A percentile compares a stretch with the other conserved stretches of the same genome.
These are phyloP conservation scores for Pseudogymnoascus sp. DNA, from an alignment of 2,329 filamentous ascomycete genomes.

Conservation along the genomic window DNA sequence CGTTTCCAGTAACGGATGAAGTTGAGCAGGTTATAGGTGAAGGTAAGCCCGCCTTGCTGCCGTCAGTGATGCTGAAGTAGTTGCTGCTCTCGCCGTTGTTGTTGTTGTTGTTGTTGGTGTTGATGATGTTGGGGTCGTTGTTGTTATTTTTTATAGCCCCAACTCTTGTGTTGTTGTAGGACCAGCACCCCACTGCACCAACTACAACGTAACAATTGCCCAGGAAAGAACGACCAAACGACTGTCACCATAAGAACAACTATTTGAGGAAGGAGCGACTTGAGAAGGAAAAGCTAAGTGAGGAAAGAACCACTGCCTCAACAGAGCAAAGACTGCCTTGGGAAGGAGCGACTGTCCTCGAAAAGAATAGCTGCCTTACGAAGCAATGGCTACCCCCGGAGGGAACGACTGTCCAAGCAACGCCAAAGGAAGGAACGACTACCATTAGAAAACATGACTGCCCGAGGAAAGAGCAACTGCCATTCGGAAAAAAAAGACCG, in stretches of 20 bases:
- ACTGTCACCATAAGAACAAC: not conserved
- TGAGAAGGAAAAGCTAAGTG: not conserved
- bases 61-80: not conserved
- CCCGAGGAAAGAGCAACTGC: not conserved
- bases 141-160: not conserved
- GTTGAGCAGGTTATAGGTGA: not conserved
- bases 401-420: not conserved
- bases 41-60: not conserved
- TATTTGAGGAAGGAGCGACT: not conserved
- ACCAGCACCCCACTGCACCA: not conserved
- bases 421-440: not conserved
- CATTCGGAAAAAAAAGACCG: too few species aligned
- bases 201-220: not conserved
- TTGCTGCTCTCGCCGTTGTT: not conserved
- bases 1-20: not conserved
- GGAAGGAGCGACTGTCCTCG: not conserved
- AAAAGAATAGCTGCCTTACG: not conserved
- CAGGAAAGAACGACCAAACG: not conserved
- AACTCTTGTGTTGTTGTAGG: not conserved
- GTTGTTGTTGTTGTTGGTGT: not conserved
- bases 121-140: not conserved
- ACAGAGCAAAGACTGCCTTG: not conserved
- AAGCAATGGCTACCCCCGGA: not conserved
- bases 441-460: not conserved
- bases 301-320: not conserved